Evolutionary conservation across 2,329 filamentous ascomycete genomes (phyloP).

Genomic region (Leptosphaerulina australis): DNA sequence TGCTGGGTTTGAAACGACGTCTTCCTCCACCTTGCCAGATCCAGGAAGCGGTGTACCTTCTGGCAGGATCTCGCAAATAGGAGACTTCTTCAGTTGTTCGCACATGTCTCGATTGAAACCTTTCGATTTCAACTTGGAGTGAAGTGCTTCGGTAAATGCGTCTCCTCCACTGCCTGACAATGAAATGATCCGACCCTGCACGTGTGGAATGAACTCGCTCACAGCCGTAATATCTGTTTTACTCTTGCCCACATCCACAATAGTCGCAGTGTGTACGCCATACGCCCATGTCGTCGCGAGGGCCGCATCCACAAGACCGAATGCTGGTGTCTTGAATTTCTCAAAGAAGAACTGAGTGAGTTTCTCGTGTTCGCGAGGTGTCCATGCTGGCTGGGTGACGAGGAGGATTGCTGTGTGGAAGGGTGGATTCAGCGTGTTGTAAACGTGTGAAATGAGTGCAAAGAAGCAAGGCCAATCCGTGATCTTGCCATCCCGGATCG

Average conservation of each 20-base stretch:
- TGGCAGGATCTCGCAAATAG: slow-evolving; percentile 67
- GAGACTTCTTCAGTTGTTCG: slow-evolving; percentile 68
- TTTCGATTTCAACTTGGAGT: slow-evolving; percentile 66
- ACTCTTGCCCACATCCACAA: slow-evolving; percentile 88
- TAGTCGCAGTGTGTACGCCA: slow-evolving; percentile 78
- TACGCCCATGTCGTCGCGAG: slow-evolving; percentile 82
- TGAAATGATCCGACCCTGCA: slow-evolving; percentile 67
- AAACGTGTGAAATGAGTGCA: slow-evolving; percentile 89
- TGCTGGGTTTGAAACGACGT: slow-evolving; percentile 57
- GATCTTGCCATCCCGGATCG: slow-evolving; percentile 80
- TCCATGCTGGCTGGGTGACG: slow-evolving; percentile 89
- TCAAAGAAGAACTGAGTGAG: slow-evolving; percentile 96
- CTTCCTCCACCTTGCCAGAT: slow-evolving; percentile 50
- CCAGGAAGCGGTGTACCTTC: slow-evolving; percentile 61
- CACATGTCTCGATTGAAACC: slow-evolving; percentile 67
- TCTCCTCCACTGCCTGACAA: slow-evolving; percentile 79
- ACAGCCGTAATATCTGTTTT: slow-evolving; percentile 95
- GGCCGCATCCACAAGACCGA: slow-evolving; percentile 88
- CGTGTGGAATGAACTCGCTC: slow-evolving; percentile 77
- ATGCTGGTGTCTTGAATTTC: slow-evolving; percentile 91
- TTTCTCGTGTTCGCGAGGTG: slow-evolving; percentile 80
- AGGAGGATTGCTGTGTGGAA: slow-evolving; percentile 95
- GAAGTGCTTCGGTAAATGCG: slow-evolving; percentile 77
- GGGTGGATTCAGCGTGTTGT: slow-evolving; percentile 84
- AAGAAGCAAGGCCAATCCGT: slow-evolving; percentile 92